These are phyloP conservation scores for Cercospora sojina DNA, from an alignment of 2,329 filamentous ascomycete species.

Conservation along the genomic window DNA sequence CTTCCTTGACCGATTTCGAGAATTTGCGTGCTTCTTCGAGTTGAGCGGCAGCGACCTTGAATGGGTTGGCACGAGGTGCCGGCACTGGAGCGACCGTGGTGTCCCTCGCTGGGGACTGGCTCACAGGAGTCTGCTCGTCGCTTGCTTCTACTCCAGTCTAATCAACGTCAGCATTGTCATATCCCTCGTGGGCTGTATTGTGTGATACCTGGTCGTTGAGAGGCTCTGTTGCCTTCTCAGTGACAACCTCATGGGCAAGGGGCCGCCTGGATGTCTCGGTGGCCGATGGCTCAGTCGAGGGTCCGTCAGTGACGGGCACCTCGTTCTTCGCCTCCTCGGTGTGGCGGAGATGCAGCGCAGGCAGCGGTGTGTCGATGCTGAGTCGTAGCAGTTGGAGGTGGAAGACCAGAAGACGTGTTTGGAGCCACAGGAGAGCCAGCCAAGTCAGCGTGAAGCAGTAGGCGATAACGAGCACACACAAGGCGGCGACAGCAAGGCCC, in stretches of 20 bases:
- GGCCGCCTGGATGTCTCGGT: background rate
- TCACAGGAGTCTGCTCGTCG: background rate
- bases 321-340: background rate
- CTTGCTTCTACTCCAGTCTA: background rate
- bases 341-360: background rate
- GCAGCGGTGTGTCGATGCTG: slow-evolving; percentile 12
- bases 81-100: background rate
- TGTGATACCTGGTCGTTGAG: background rate
- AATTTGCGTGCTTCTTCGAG: slow-evolving; percentile 17
- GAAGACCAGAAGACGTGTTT: slow-evolving; percentile 14
- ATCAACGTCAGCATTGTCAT: background rate
- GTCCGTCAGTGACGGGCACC: background rate
- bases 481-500: slow-evolving; percentile 17
- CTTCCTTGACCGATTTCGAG: slow-evolving; percentile 7
- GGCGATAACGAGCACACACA: slow-evolving; percentile 11
- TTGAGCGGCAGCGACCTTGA: slow-evolving; percentile 11
- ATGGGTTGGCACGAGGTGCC: slow-evolving; percentile 6
- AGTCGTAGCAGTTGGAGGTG: slow-evolving; percentile 12
- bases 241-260: background rate
- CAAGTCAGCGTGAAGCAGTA: slow-evolving; percentile 21
- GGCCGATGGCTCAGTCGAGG: background rate
- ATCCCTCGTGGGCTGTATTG: background rate
- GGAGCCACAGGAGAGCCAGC: slow-evolving; percentile 22
- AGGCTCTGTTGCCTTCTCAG: background rate
- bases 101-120: background rate